Base-by-base conservation (phyloP, 177 flowering plant species). In the Tripterygium wilfordii region DNA sequence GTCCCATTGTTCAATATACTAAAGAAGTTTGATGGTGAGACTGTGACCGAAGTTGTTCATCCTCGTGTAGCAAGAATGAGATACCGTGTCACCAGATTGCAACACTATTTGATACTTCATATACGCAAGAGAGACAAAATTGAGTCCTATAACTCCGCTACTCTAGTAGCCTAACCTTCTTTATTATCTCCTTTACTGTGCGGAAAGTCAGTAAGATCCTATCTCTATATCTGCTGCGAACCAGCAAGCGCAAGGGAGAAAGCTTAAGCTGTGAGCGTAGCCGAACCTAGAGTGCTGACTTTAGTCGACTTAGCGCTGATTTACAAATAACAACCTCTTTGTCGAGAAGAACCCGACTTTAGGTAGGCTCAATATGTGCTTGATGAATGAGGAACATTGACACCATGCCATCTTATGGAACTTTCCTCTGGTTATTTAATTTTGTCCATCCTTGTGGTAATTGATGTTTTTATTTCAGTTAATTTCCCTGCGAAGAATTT, bases 1-100 rank as follows among this genome's bases (percentile, higher is more conserved):
- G 96, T 89, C 62, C 96, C 90, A 30, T 76, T 94, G 45, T 89
- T 89, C 63, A 87, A 86, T 68, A 81, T 87, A 42, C 63, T 94
- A 66, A 90, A 94, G 76, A 94, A 94, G 65, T 94, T 94, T 68
- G 97, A 87, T 65, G 95, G 96, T 19, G 95, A 92, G 62, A 70
- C 76, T 8, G n/a, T n/a, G 31, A 92, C 99, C 24, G 96, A 87
- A 59, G 96, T 90, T 51, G 96, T 94, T 49, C 85, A 96, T 40
- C 99, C 97, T 63, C 76, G 64, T 42, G 54, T 80, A 42, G 99
- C 99, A 26, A 87, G 97, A 58, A 94, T 89, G 99, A 76, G 79
- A 50, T 94, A 94, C 52, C 95, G 96, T 33, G 85, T 94, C 20
- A 89, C 84, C 36, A 78, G 71, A 59, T 61, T 89, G 58, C 99